Conservation (phyloP, 768 basidiomycete species). For the Kwoniella sp. region DNA sequence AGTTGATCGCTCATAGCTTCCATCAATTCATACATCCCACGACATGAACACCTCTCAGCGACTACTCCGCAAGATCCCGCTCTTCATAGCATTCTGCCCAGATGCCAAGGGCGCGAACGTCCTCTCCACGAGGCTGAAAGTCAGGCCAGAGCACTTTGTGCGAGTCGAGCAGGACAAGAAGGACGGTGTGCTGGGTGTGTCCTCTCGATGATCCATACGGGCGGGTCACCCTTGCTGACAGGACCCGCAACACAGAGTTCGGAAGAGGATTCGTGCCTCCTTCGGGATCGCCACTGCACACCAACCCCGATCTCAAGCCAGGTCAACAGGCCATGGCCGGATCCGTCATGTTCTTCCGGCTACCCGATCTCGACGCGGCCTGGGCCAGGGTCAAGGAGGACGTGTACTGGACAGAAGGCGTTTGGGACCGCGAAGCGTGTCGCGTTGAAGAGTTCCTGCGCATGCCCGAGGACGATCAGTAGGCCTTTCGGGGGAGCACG, state of each 20-base stretch:
- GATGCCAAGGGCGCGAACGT: constrained; percentile 23
- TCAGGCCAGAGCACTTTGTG: constrained; percentile 37
- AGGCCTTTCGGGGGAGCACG: too few relatives aligned
- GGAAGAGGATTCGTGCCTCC: constrained; percentile 13
- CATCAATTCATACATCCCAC: too few relatives aligned
- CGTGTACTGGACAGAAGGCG: constrained; percentile 41
- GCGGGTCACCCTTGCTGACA: background rate
- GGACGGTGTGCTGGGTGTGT: constrained; percentile 11
- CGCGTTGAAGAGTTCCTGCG: constrained; percentile 35
- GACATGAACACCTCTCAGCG: too few relatives aligned
- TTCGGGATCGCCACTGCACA: background rate
- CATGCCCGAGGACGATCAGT: constrained; percentile 7
- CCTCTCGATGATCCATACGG: background rate
- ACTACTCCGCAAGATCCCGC: constrained; percentile 11
- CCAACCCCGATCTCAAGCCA: constrained; percentile 9
- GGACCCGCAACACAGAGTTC: background rate
- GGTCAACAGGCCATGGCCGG: constrained; percentile 30
- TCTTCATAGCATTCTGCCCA: constrained; percentile 30
- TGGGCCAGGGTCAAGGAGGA: constrained; percentile 39
- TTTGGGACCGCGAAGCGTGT: constrained; percentile 47
- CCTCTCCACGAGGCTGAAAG: constrained; percentile 32
- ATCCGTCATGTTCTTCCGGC: constrained; percentile 34
- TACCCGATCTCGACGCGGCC: constrained; percentile 29
- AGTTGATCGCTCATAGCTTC: too few relatives aligned
- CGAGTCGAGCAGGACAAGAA: constrained; percentile 29